A percentile compares a stretch with the other conserved stretches of the same genome.
These are phyloP conservation scores for Populus hybrid DNA, from an alignment of 441 rosid genomes.

Conservation along the genomic window DNA sequence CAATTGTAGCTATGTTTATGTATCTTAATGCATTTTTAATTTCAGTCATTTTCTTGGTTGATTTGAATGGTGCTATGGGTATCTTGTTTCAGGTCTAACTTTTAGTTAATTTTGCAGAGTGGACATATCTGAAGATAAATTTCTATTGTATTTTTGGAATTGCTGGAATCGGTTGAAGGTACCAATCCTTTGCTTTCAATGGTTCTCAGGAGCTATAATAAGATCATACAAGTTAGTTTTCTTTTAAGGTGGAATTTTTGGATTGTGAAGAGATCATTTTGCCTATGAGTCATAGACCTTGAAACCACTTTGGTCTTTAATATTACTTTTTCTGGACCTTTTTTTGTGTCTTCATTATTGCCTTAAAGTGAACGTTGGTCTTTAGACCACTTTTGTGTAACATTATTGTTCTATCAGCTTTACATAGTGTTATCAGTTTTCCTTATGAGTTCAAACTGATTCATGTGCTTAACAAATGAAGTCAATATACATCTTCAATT, in stretches of 20 bases:
- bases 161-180: slow-evolving; percentile 82
- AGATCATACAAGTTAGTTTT: neutral
- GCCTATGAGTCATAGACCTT: too few relatives aligned
- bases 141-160: slow-evolving; percentile 78
- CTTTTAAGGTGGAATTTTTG: neutral
- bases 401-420: too few relatives aligned
- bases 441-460: too few relatives aligned
- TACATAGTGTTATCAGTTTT: too few relatives aligned
- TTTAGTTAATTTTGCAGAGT: slow-evolving; percentile 41
- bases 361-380: too few relatives aligned
- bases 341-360: too few relatives aligned
- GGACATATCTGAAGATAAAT: slow-evolving; percentile 82
- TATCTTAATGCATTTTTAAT: neutral
- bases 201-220: slow-evolving; percentile 4
- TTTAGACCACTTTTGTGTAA: too few relatives aligned
- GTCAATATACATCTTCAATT: too few relatives aligned
- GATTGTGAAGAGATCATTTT: too few relatives aligned
- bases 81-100: slow-evolving; percentile 4
- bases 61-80: slow-evolving; percentile 2
- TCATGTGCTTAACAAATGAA: too few relatives aligned
- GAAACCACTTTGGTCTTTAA: too few relatives aligned
- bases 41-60: slow-evolving; percentile 10
- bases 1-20: neutral
- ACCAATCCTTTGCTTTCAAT: slow-evolving; percentile 11
- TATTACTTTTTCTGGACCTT: too few relatives aligned